Base-by-base conservation (phyloP, 257 asterid species). In the Scutellaria minor region DNA sequence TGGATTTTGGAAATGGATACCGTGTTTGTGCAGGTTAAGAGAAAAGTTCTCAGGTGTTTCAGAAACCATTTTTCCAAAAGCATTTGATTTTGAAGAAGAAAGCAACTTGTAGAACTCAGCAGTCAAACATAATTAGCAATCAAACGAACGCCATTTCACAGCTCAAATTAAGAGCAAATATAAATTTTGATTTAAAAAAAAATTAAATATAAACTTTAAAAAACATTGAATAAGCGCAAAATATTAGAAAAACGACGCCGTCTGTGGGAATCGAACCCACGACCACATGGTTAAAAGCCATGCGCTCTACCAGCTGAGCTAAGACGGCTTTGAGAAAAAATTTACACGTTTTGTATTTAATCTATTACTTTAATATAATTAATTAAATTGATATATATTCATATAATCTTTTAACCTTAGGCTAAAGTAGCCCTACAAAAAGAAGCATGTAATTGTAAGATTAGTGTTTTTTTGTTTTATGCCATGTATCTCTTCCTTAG, bases 181-280 rank as follows among this genome's bases (percentile, higher is more conserved):
- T 48, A 12, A 13, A 13, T 6, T 13, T 56, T 35, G 14, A 54
- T 18, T 7, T 1, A 20, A 54, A 54, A 53, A 7, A 7, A 54
- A 1, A 7, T 15, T 0, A 7, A n/a, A 1, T 0, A 18, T 7
- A 20, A 20, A 18, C 3, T 18, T 4, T 5, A 37, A 5, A 15
- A 12, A 58, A 10, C 5, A 10, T 2, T 54, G 5, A 31, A 31
- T 2, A 31, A 31, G 0, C 0, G n/a, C n/a, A n/a, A n/a, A n/a
- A n/a, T n/a, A n/a, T n/a, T n/a, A n/a, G n/a, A 7, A 20, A 54
- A 54, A 10, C 4, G 1, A 6, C 93, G 93, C 95, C 96, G 88
- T 89, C 93, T 87, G 94, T 89, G 98, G 96, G 96, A 83, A 83
- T 93, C 92, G 96, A 91, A 91, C 96, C 93, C 95, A 89, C 90